phyloP scores from a whole-genome alignment of 2,329 filamentous ascomycete species.

The Setomelanomma holmii region DNA sequence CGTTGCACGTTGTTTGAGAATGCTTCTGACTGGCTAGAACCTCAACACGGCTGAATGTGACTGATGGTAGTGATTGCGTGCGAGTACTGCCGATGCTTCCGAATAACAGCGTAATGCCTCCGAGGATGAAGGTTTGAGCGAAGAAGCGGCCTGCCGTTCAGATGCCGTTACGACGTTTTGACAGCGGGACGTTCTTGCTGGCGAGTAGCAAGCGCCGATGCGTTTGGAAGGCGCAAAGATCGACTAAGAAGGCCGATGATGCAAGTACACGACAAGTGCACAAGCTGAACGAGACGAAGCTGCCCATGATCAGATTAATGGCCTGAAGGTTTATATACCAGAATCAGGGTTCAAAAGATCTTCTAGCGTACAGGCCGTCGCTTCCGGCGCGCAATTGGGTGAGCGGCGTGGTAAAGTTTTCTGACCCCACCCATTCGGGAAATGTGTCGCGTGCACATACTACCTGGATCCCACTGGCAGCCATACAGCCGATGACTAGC shows the following conservation, averaged over 20 bases:
- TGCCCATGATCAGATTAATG: conserved; percentile 6
- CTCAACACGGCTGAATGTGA: conserved; percentile 10
- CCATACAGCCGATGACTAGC: conserved; percentile 6
- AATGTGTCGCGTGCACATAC: conserved; percentile 18
- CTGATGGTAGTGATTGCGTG: conserved; percentile 22
- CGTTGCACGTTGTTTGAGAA: conserved; percentile 24
- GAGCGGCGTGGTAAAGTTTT: conserved; percentile 14
- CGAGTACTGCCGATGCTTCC: conserved; percentile 23
- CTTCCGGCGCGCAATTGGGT: conserved; percentile 19
- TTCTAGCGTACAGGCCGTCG: conserved; percentile 29
- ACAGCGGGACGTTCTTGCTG: neutral
- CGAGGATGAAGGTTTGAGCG: conserved; percentile 1
- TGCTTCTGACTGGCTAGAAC: conserved; percentile 24
- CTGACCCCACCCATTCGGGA: conserved; percentile 20
- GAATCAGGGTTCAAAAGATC: conserved; percentile 22
- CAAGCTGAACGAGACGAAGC: conserved; percentile 12
- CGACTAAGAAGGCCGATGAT: neutral
- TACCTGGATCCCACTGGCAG: conserved; percentile 6
- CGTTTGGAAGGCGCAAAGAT: neutral
- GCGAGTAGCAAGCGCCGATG: neutral
- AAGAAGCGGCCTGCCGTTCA: neutral
- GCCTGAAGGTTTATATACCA: conserved; percentile 26
- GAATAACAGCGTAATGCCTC: conserved; percentile 10
- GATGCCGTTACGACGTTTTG: too few relatives aligned
- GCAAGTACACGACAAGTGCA: conserved; percentile 7